These are phyloP conservation scores for Sphagnum tenellum DNA, from an alignment of 225 moss, liverwort and hornwort species.

Conservation along the genomic window DNA sequence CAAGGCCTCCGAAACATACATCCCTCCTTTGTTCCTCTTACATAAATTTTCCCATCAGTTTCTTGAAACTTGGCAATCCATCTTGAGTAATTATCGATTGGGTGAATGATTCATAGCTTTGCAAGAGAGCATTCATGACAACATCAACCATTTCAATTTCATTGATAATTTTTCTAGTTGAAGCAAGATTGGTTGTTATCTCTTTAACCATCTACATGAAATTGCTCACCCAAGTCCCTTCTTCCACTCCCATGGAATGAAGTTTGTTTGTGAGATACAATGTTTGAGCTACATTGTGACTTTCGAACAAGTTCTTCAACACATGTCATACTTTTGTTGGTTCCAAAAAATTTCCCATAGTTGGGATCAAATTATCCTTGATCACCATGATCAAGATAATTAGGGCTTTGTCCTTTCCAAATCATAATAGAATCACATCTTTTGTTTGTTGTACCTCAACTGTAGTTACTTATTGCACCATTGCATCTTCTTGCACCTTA, in stretches of 20 bases:
- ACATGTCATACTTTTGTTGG: neutral
- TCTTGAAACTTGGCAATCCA: neutral
- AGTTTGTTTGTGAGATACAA: neutral
- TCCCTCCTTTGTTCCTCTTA: neutral
- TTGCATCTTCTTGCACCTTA: no score
- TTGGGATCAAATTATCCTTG: slow-evolving; percentile 1
- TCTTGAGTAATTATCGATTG: neutral
- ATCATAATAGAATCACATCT: neutral
- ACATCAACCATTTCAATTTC: neutral
- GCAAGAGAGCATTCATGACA: neutral
- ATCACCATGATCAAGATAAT: neutral
- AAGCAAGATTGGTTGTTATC: neutral
- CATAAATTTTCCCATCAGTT: neutral
- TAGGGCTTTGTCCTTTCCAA: neutral
- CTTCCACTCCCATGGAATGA: neutral
- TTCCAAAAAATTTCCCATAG: neutral
- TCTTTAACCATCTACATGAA: neutral
- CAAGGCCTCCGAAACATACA: neutral
- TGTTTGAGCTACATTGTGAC: neutral
- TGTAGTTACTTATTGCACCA: no score
- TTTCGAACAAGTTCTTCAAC: neutral
- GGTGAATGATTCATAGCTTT: neutral
- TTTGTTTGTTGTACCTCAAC: neutral
- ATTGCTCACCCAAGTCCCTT: neutral
- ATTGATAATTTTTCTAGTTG: neutral